Evolutionary conservation across 441 rosid genomes (phyloP), one percentile per base, ranked within the genome.

Genomic region (Bocquillonia castaneifolia): DNA sequence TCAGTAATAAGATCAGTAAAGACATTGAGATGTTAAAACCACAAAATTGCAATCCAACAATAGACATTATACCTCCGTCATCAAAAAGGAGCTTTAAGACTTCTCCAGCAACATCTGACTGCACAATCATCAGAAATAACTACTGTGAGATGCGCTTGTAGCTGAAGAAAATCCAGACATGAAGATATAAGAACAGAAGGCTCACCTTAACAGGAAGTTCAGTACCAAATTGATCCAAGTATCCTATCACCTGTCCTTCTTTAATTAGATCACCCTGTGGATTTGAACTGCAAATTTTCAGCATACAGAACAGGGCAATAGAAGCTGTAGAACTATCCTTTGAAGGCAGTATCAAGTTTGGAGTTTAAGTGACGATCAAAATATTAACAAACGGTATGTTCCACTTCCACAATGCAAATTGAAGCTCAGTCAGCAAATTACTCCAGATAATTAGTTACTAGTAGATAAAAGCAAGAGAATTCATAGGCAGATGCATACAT

Each of bases 171-270:
- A 73, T 62, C 52, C 65, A 42, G 45, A 45, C 39, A 22, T 23
- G 29, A 39, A 69, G 25, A 69, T 65, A 63, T 56, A 57, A 32
- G 75, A 72, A 56, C 47, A 60, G 12, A 65, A 66, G 68, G 67
- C 76, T 77, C 77, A 89, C 97, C 94, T 73, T 91, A 60, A 94
- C 90, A 36, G 96, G 96, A 77, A 88, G 85, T 67, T 89, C 90
- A 64, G 79, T 85, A 34, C 92, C 93, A 76, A 89, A 77, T 77
- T 86, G 96, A 80, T 88, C 86, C 76, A 93, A 5, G 79, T 84
- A 94, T 77, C 96, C 99, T 73, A 94, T 84, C 25, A 87, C 84
- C 69, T 94, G 97, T 45, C 96, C 97, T 81, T 91, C 93, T 73
- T 83, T 86, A 59, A 94, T 83, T 47, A 73, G 50, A 81, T 83